phyloP scores from a whole-genome alignment of 2,329 filamentous ascomycete species.

The Trichophyton schoenleinii region DNA sequence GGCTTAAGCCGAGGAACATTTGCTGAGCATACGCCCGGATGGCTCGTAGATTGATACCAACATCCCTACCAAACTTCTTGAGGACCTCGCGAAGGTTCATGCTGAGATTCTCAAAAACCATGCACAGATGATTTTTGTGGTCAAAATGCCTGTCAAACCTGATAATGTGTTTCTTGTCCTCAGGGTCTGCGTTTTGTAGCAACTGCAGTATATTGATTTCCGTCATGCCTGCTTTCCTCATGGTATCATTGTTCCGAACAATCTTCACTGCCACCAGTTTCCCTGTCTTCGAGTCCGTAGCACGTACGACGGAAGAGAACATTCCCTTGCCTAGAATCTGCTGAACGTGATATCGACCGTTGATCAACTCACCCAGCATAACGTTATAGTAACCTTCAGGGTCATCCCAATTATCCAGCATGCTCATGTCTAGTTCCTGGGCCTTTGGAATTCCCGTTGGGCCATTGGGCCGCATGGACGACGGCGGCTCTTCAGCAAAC shows the following conservation, averaged over 20 bases:
- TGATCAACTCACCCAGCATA: slow-evolving; percentile 78
- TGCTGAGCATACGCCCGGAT: slow-evolving; percentile 85
- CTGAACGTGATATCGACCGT: slow-evolving; percentile 79
- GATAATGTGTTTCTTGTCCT: slow-evolving; percentile 85
- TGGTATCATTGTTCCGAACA: slow-evolving; percentile 88
- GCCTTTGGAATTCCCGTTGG: slow-evolving; percentile 39
- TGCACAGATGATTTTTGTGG: slow-evolving; percentile 87
- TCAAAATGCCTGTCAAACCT: slow-evolving; percentile 79
- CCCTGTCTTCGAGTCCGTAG: slow-evolving; percentile 61
- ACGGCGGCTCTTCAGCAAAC: slow-evolving; percentile 64
- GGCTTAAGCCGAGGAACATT: slow-evolving; percentile 77
- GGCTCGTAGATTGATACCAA: slow-evolving; percentile 79
- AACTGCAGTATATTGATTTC: slow-evolving; percentile 89
- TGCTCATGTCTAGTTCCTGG: slow-evolving; percentile 54
- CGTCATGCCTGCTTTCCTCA: slow-evolving; percentile 81
- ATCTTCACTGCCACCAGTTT: slow-evolving; percentile 91
- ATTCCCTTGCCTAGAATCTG: slow-evolving; percentile 83
- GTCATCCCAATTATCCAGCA: slow-evolving; percentile 88
- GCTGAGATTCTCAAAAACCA: slow-evolving; percentile 89
- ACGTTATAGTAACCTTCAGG: slow-evolving; percentile 94
- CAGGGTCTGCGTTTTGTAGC: slow-evolving; percentile 70
- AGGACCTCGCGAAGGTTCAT: slow-evolving; percentile 88
- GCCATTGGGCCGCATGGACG: slow-evolving; percentile 43
- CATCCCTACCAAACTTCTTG: slow-evolving; percentile 89
- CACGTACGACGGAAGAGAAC: slow-evolving; percentile 91